Percentiles rank a stretch among this genome's conserved stretches.
Evolutionary conservation across 345 rosid species (phyloP).

Genomic region (Brassica rapa): DNA sequence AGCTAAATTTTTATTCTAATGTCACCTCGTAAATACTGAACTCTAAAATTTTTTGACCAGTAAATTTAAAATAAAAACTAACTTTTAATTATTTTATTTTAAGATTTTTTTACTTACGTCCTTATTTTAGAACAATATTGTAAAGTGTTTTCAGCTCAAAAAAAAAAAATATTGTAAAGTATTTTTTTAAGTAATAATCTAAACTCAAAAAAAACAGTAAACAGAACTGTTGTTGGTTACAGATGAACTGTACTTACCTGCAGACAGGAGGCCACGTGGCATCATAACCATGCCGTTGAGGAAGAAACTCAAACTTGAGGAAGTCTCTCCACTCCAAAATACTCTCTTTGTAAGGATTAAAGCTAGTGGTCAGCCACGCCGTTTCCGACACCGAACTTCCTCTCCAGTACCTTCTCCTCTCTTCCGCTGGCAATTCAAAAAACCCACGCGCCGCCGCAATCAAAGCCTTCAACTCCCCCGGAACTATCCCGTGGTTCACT

Average conservation of each 20-base stretch:
- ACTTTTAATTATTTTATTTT: too few relatives aligned
- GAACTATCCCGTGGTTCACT: conserved; percentile 37
- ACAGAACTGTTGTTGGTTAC: not conserved
- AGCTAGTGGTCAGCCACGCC: conserved; percentile 41
- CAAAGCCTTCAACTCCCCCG: conserved; percentile 34
- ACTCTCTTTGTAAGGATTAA: conserved; percentile 34
- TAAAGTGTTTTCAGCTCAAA: too few relatives aligned
- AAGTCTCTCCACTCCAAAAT: conserved; percentile 56
- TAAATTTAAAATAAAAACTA: too few relatives aligned
- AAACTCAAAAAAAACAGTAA: too few relatives aligned
- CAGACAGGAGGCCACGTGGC: conserved; percentile 37
- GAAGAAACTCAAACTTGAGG: conserved; percentile 42
- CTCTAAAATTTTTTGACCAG: too few relatives aligned
- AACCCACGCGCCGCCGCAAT: conserved; percentile 43
- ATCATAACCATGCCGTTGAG: conserved; percentile 22
- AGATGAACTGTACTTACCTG: conserved; percentile 24
- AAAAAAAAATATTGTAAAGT: too few relatives aligned
- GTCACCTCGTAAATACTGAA: too few relatives aligned
- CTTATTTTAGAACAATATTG: too few relatives aligned
- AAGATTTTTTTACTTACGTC: too few relatives aligned
- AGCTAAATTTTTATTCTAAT: too few relatives aligned
- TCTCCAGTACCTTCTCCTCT: conserved; percentile 44
- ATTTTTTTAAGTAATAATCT: too few relatives aligned
- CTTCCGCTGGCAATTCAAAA: conserved; percentile 42
- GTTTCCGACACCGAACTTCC: conserved; percentile 40